Base-by-base conservation (phyloP, 768 basidiomycete species). In the Phanerodontia chrysosporium region DNA sequence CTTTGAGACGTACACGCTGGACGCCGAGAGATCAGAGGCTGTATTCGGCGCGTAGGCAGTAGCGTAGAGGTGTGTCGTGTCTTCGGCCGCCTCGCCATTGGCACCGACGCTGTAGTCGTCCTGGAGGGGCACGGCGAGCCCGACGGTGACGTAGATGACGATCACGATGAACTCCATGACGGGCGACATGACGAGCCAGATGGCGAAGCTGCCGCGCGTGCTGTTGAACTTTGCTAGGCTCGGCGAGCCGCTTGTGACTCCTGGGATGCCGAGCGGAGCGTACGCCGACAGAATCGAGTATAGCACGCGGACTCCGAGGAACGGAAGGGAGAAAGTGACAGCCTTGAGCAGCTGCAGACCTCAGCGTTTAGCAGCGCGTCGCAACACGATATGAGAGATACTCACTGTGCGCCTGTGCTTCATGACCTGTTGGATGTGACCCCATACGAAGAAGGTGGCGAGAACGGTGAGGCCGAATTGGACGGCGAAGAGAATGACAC, bases 221-320 rank as follows among this genome's bases (percentile, higher is more conserved):
- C 81, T 75, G 63, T 85, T 83, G 67, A 86, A 81, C 66, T 79
- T 78, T 36, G 78, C 78, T 7, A 87, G 76, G 5, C 73, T 70
- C 21, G 59, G 64, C 70, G 49, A 70, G 45, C 28, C 59, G 49
- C 55, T 77, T 1, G 48, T 55, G 10, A 62, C 61, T 18, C 63
- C 80, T 51, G 78, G 75, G 49, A 76, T 65, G 60, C 78, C 77
- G 13, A 77, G 74, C 16, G 85, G 73, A 22, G 85, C 84, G 74
- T 80, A 88, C 6, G 80, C 80, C 27, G 80, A 76, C 44, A 89
- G 75, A 35, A 89, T 70, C 45, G 79, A 75, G 65, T 88, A 89
- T n/a, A 76, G 73, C 58, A 80, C 76, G 55, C 80, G 78, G 32
- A 82, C 79, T 18, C 79, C 81, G 30, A 89, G 74, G 70, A 87